Conservation (phyloP, 2,329 filamentous ascomycete species). For the Aspergillus felis region DNA sequence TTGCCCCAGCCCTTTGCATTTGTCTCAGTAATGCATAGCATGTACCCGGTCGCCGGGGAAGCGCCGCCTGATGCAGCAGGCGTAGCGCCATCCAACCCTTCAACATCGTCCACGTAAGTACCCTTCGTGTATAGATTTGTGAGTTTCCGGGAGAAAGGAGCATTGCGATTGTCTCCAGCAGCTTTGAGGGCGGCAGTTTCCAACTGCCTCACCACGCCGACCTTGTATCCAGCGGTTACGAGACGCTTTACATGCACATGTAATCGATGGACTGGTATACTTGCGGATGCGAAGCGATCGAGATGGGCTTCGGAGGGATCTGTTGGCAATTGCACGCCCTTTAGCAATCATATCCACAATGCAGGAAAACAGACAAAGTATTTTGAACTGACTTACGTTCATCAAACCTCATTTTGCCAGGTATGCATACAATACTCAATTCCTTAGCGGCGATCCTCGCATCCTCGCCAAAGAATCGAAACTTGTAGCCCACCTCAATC, state of each 20-base stretch:
- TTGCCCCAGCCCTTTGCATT: constrained; percentile 75
- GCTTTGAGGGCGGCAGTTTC: constrained; percentile 96
- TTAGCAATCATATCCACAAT: neutral
- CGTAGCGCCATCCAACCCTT: constrained; percentile 62
- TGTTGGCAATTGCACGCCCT: constrained; percentile 21
- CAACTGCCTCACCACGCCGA: constrained; percentile 88
- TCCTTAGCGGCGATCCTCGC: constrained; percentile 84
- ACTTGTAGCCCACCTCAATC: constrained; percentile 97
- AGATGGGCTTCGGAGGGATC: constrained; percentile 88
- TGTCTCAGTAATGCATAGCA: constrained; percentile 86
- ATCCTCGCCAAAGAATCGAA: constrained; percentile 94
- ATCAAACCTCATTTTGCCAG: constrained; percentile 90
- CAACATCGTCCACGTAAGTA: constrained; percentile 92
- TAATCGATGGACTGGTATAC: constrained; percentile 86
- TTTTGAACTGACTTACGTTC: constrained; percentile 58
- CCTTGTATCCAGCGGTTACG: constrained; percentile 88
- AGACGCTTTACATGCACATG: constrained; percentile 92
- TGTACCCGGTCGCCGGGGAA: constrained; percentile 69
- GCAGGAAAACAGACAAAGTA: neutral
- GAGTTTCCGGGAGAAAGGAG: constrained; percentile 85
- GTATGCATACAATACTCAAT: constrained; percentile 92
- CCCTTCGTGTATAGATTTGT: constrained; percentile 98
- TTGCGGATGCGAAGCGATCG: constrained; percentile 88
- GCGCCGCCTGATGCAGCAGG: constrained; percentile 55
- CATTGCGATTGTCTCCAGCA: constrained; percentile 87